Evolutionary conservation across 1,284 basidiomycete species (phyloP).

Genomic region (Ganoderma resinaceum): DNA sequence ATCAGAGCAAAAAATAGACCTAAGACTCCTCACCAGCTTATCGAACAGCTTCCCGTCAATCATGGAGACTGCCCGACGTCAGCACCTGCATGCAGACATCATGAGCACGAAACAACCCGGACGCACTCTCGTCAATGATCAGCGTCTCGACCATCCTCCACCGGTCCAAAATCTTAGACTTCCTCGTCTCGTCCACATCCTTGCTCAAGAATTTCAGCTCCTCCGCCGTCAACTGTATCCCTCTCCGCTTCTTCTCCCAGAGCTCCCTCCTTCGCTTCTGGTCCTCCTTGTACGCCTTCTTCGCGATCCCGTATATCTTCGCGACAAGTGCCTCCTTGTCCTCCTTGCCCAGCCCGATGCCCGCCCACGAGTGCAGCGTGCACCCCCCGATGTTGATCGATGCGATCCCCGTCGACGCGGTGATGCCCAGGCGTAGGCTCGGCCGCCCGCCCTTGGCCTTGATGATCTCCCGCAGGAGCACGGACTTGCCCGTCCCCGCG

Average conservation of each 20-base stretch:
- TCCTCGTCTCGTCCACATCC: slow-evolving; percentile 16
- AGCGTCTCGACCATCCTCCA: slow-evolving; percentile 63
- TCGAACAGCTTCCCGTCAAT: slow-evolving; percentile 64
- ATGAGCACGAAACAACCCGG: not conserved
- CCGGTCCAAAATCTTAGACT: slow-evolving; percentile 40
- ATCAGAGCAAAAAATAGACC: not conserved
- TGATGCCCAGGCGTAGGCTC: slow-evolving; percentile 53
- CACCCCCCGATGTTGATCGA: slow-evolving; percentile 94
- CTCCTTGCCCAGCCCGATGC: slow-evolving; percentile 87
- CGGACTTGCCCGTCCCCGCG: slow-evolving; percentile 93
- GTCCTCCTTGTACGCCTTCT: slow-evolving; percentile 53
- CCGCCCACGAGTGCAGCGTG: slow-evolving; percentile 93
- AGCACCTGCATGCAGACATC: not conserved
- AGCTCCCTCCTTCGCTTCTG: slow-evolving; percentile 17
- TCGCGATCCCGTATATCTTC: slow-evolving; percentile 61
- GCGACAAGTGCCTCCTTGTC: slow-evolving; percentile 64
- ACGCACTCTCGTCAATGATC: slow-evolving; percentile 76
- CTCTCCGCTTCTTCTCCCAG: slow-evolving; percentile 45
- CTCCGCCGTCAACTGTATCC: slow-evolving; percentile 12
- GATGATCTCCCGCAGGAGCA: slow-evolving; percentile 92
- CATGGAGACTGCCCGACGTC: slow-evolving; percentile 25
- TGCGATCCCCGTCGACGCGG: slow-evolving; percentile 86
- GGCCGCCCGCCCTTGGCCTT: slow-evolving; percentile 39
- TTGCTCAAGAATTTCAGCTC: slow-evolving; percentile 15
- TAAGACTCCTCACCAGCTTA: slow-evolving; percentile 58